phyloP scores from a whole-genome alignment of 2,329 filamentous ascomycete species.

The Graphilbum ipis-grandicollis region DNA sequence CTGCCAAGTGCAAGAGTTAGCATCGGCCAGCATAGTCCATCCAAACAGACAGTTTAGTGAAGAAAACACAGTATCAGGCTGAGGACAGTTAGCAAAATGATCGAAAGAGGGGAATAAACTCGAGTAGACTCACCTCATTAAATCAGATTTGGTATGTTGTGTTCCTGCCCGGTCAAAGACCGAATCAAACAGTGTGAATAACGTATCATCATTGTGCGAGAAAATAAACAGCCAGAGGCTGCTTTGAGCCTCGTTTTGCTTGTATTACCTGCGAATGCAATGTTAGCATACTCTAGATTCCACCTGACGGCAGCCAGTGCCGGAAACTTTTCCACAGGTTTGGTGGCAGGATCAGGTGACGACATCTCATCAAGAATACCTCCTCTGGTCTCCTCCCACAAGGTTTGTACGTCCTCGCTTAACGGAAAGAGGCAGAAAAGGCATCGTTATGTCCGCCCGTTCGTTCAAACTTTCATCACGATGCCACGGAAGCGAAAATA shows the following conservation, averaged over 20 bases:
- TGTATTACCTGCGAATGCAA: slow-evolving; percentile 14
- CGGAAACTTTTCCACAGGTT: too few relatives aligned
- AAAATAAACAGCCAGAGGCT: neutral
- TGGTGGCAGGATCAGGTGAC: slow-evolving; percentile 36
- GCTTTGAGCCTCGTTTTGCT: too few relatives aligned
- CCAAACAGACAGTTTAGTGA: neutral
- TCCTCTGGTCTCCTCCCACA: slow-evolving; percentile 29
- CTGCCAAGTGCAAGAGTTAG: too few relatives aligned
- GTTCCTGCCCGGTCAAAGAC: slow-evolving; percentile 31
- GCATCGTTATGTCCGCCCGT: slow-evolving; percentile 53
- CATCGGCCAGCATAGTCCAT: neutral
- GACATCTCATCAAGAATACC: slow-evolving; percentile 48
- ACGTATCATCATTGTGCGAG: slow-evolving; percentile 29
- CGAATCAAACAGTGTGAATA: slow-evolving; percentile 47
- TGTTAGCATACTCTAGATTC: too few relatives aligned
- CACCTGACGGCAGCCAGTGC: too few relatives aligned
- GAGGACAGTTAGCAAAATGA: slow-evolving; percentile 5
- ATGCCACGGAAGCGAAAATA: slow-evolving; percentile 10
- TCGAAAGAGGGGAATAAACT: neutral
- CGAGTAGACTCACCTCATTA: slow-evolving; percentile 22
- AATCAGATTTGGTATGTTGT: slow-evolving; percentile 34
- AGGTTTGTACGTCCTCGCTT: slow-evolving; percentile 46
- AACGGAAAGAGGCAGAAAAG: slow-evolving; percentile 24
- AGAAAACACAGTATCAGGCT: slow-evolving; percentile 9
- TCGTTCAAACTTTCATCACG: slow-evolving; percentile 51